Evolutionary conservation across 768 basidiomycete genomes (phyloP).

Genomic region (Xerocomellus amylosporus): DNA sequence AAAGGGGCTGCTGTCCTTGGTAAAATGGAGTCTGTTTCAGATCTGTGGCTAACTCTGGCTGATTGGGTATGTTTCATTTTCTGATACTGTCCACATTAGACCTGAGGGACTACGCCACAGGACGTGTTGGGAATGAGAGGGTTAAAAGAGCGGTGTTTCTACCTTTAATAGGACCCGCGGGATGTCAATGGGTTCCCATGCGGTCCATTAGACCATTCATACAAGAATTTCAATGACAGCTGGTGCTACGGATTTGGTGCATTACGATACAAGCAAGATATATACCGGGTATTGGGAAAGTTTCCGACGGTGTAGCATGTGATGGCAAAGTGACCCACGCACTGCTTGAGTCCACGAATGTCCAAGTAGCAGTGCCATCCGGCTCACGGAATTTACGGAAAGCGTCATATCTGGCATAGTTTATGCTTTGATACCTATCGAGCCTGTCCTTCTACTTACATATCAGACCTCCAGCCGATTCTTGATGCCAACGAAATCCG

Average conservation of each 20-base stretch:
- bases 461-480: conserved; percentile 51
- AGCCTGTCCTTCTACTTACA: not conserved
- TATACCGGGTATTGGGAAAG: not conserved
- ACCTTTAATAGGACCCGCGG: conserved; percentile 43
- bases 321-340: not conserved
- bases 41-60: conserved; percentile 81
- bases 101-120: conserved; percentile 37
- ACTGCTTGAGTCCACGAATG: conserved; percentile 1
- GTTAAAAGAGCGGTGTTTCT: conserved; percentile 79
- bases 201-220: not conserved
- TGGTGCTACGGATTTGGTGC: conserved; percentile 1
- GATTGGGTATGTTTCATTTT: conserved; percentile 71
- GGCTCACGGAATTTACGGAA: conserved; percentile 12
- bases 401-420: conserved; percentile 19
- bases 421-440: conserved; percentile 11
- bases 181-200: not conserved
- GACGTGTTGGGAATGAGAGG: conserved; percentile 77
- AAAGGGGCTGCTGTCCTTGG: conserved; percentile 91
- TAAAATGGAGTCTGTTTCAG: conserved; percentile 86
- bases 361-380: not conserved
- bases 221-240: not conserved
- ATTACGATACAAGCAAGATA: conserved; percentile 16
- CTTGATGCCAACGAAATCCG: conserved; percentile 56
- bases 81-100: not conserved
- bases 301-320: conserved; percentile 8